Evolutionary conservation across 2,329 filamentous ascomycete genomes (phyloP).

Genomic region (Akanthomyces muscarius): DNA sequence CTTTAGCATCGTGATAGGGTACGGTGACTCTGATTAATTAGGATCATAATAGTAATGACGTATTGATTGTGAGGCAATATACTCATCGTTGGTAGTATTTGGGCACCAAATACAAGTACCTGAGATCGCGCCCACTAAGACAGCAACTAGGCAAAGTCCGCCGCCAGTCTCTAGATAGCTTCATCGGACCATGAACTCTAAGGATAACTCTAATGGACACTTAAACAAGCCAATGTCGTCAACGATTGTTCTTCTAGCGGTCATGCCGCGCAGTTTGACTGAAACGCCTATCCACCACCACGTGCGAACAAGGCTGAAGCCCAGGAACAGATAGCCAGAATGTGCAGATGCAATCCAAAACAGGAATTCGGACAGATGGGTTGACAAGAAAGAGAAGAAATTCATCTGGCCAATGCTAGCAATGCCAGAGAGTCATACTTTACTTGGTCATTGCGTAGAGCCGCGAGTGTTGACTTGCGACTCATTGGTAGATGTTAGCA

Average conservation of each 20-base stretch:
- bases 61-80: neutral
- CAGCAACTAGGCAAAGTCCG: neutral
- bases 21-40: no score
- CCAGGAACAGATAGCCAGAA: neutral
- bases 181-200: neutral
- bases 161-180: neutral
- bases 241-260: neutral
- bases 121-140: neutral
- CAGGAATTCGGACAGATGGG: neutral
- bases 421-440: no score
- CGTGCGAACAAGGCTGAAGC: conserved; percentile 2
- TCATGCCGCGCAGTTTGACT: neutral
- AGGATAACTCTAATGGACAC: neutral
- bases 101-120: neutral
- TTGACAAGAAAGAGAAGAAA: no score
- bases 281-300: neutral
- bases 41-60: neutral
- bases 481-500: no score
- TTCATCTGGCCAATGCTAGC: no score
- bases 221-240: neutral
- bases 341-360: neutral
- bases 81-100: neutral
- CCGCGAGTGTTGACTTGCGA: no score
- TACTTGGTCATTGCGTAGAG: no score
- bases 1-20: no score